These are phyloP conservation scores for Apiospora malaysiana DNA, from an alignment of 2,329 filamentous ascomycete species.

Conservation along the genomic window DNA sequence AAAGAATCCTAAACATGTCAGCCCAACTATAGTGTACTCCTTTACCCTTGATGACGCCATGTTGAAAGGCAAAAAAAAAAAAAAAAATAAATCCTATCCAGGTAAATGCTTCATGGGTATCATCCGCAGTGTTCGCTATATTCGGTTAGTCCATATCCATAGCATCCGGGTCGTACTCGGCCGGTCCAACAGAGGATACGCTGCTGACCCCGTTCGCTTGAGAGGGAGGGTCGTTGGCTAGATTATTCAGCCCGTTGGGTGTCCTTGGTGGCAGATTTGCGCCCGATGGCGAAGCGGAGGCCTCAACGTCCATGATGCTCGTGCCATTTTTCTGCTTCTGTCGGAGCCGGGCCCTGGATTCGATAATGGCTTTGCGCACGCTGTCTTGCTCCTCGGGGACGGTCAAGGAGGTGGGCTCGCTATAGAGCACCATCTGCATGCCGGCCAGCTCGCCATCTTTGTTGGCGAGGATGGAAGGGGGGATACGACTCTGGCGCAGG, in stretches of 20 bases:
- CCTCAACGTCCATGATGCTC: slow-evolving; percentile 28
- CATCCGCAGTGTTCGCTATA: background rate
- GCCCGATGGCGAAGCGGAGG: slow-evolving; percentile 18
- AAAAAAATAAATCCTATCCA: background rate
- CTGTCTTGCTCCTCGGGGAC: slow-evolving; percentile 77
- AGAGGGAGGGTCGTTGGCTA: slow-evolving; percentile 24
- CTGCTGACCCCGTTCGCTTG: slow-evolving; percentile 9
- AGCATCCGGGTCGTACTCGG: slow-evolving; percentile 60
- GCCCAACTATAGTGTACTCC: background rate
- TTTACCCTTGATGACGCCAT: slow-evolving; percentile 5
- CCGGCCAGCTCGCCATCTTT: slow-evolving; percentile 60
- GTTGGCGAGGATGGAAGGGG: slow-evolving; percentile 68
- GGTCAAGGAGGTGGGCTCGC: slow-evolving; percentile 76
- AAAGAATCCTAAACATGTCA: background rate
- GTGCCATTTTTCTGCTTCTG: slow-evolving; percentile 58
- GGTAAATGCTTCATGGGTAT: slow-evolving; percentile 17
- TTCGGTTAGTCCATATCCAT: slow-evolving; percentile 52
- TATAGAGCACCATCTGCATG: slow-evolving; percentile 84
- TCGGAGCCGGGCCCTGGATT: slow-evolving; percentile 72
- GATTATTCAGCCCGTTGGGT: slow-evolving; percentile 24
- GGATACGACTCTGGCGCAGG: slow-evolving; percentile 69
- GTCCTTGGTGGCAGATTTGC: background rate
- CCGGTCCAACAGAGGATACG: background rate
- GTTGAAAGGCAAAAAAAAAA: too few relatives aligned
- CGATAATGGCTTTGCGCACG: slow-evolving; percentile 83